Evolutionary conservation across 2,329 filamentous ascomycete species (phyloP), one percentile per base, ranked within the genome.

Genomic region (Cladosporium sp.): DNA sequence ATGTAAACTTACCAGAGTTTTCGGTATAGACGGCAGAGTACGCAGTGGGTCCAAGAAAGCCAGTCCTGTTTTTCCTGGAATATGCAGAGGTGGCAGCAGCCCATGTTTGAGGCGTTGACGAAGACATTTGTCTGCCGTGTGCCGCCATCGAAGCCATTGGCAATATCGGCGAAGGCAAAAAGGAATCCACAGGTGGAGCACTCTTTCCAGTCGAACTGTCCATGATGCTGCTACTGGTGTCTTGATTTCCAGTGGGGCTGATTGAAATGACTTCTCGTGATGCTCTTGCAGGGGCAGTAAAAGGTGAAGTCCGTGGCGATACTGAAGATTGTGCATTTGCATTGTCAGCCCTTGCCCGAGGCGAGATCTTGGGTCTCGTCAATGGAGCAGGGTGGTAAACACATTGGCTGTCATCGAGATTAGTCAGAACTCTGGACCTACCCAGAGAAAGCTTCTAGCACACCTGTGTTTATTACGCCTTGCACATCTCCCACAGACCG

Each of bases 321-420:
- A 18, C 24, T 4, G 17, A 12, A 7, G 45, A n/a, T 9, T 22
- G 7, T 22, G 45, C 22, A 1, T 7, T 9, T 34, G 17, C 7
- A 18, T 13, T 9, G 5, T 45, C 17, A 2, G 30, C 27, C 2
- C 5, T 37, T 7, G 11, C 30, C 8, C 30, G n/a, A 17, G 48
- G 41, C 13, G 48, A 51, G 3, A 15, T 27, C 38, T 32, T 38
- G 17, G 48, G 53, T 42, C 59, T 63, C 7, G 60, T 65, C 24
- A 66, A 54, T 15, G 64, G 64, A 18, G 64, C 65, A 13, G 65
- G 65, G 50, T 68, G 65, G 43, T 68, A 68, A 30, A 67, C 55
- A 36, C 65, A 68, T 54, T 63, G 59, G 17, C 57, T 62, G 3
- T 56, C 7, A 27, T 12, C n/a, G 15, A 9, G 18, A 17, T 39